phyloP scores from a whole-genome alignment of 768 basidiomycete species.

The Hebeloma cylindrosporum region DNA sequence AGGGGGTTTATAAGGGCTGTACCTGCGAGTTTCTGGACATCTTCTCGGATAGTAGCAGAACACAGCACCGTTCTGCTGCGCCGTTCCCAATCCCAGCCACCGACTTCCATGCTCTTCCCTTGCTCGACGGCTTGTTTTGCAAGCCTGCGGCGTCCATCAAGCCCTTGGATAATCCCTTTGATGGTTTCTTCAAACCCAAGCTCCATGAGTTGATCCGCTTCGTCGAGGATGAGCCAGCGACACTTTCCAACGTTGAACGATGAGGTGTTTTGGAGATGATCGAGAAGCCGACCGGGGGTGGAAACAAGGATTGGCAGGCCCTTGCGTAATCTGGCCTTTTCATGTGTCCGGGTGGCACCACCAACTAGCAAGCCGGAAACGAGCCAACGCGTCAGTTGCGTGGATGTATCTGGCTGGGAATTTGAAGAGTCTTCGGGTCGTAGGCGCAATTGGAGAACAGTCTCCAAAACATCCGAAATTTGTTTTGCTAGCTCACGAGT shows the following conservation, averaged over 20 bases:
- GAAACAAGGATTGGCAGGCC: constrained; percentile 94
- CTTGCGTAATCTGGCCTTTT: constrained; percentile 93
- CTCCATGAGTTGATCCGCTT: constrained; percentile 97
- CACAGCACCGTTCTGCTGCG: constrained; percentile 86
- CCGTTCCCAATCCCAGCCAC: constrained; percentile 83
- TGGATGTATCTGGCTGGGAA: constrained; percentile 44
- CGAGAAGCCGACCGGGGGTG: constrained; percentile 92
- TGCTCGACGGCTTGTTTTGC: constrained; percentile 67
- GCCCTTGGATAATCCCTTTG: constrained; percentile 79
- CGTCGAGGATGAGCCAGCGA: constrained; percentile 94
- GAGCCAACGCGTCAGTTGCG: constrained; percentile 80
- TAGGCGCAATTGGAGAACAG: constrained; percentile 73
- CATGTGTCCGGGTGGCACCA: constrained; percentile 91
- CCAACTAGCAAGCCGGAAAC: constrained; percentile 92
- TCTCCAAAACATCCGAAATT: constrained; percentile 92
- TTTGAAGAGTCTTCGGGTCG: constrained; percentile 55
- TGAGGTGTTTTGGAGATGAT: constrained; percentile 94
- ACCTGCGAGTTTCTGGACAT: constrained; percentile 92
- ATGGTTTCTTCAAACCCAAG: constrained; percentile 97
- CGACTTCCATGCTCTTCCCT: constrained; percentile 68
- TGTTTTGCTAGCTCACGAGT: constrained; percentile 96
- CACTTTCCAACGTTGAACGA: constrained; percentile 92
- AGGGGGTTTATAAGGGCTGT: constrained; percentile 75
- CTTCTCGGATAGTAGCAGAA: constrained; percentile 94
- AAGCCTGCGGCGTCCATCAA: constrained; percentile 80